Conservation (phyloP, 2,329 filamentous ascomycete species). For the Xylariaceae sp. region DNA sequence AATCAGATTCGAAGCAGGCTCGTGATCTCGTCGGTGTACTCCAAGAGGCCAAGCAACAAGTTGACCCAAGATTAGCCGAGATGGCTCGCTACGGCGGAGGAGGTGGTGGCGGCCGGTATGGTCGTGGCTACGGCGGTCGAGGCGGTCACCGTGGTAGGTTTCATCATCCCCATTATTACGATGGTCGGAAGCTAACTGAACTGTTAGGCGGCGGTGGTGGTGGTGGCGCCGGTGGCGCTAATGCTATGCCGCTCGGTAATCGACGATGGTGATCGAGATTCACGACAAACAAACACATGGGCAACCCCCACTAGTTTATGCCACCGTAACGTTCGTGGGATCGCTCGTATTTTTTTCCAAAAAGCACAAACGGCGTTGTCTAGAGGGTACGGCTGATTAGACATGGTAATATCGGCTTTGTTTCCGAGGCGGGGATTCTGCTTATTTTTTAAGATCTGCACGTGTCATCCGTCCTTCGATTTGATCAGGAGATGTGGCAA, state of each 20-base stretch:
- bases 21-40: constrained; percentile 93
- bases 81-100: constrained; percentile 92
- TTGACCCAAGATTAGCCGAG: constrained; percentile 91
- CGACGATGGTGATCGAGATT: constrained; percentile 32
- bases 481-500: constrained; percentile 13
- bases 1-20: constrained; percentile 80
- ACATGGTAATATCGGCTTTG: constrained; percentile 30
- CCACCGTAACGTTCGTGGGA: constrained; percentile 16
- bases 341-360: constrained; percentile 23
- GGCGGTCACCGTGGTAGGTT: constrained; percentile 43
- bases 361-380: constrained; percentile 36
- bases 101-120: constrained; percentile 69
- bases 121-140: constrained; percentile 61
- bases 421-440: constrained; percentile 21
- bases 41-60: constrained; percentile 94
- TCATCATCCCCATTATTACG: not conserved
- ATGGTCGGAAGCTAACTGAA: constrained; percentile 10
- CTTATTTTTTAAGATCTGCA: constrained; percentile 24
- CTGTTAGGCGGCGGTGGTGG: constrained; percentile 40
- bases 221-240: constrained; percentile 43
- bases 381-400: constrained; percentile 34
- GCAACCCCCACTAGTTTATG: constrained; percentile 7
- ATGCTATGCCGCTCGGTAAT: constrained; percentile 34
- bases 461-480: constrained; percentile 18
- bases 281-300: constrained; percentile 5